phyloP scores from a whole-genome alignment of 495 filamentous ascomycete species.

The Neurospora hispaniola region DNA sequence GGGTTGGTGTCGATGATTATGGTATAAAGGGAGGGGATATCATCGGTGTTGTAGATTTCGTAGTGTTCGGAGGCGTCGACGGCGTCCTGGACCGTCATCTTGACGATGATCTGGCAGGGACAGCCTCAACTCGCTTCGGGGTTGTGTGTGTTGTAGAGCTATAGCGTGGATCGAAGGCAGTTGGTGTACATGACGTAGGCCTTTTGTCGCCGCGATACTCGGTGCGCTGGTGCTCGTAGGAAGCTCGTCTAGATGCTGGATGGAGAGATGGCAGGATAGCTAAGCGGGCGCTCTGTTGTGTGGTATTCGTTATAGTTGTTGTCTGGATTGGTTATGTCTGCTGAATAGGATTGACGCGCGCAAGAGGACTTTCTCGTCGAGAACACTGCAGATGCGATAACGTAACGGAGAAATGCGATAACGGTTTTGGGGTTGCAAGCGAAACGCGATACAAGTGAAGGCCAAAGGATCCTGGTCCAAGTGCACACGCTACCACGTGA shows the following conservation, averaged over 20 bases:
- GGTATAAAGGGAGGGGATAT: conserved; percentile 75
- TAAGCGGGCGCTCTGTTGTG: neutral
- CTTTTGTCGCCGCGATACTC: neutral
- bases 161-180: neutral
- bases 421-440: neutral
- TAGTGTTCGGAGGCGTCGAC: conserved; percentile 87
- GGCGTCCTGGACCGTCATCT: conserved; percentile 49
- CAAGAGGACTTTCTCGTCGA: neutral
- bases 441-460: neutral
- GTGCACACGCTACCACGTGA: neutral
- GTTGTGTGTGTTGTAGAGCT: neutral
- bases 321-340: neutral
- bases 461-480: too few relatives aligned
- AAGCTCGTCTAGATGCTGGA: neutral
- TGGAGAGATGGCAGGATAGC: neutral
- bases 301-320: neutral
- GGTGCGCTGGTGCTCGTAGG: neutral
- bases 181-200: neutral
- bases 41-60: conserved; percentile 49
- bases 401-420: neutral
- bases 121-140: neutral
- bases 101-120: conserved; percentile 1
- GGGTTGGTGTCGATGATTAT: conserved; percentile 96
- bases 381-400: neutral
- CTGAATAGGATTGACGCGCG: neutral